phyloP scores from a whole-genome alignment of 768 basidiomycete species.

The Infundibulicybe gibba region DNA sequence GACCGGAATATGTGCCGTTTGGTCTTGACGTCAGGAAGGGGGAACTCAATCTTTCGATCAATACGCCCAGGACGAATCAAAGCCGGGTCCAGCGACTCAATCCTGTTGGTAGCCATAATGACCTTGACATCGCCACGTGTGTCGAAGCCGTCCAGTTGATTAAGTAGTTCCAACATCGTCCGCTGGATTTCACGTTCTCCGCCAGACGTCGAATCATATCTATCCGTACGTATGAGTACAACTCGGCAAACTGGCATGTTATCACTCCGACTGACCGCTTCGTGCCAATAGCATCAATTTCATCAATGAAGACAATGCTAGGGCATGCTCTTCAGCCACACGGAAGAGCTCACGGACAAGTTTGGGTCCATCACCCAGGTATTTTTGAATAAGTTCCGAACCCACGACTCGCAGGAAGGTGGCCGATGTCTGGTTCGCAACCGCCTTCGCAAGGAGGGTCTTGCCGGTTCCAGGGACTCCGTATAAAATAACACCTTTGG shows the following conservation, averaged over 20 bases:
- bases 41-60: slow-evolving; percentile 98
- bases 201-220: slow-evolving; percentile 97
- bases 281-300: slow-evolving; percentile 97
- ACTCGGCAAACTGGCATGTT: background rate
- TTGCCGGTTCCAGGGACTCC: slow-evolving; percentile 99
- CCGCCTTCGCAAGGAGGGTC: slow-evolving; percentile 95
- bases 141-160: slow-evolving; percentile 99
- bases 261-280: slow-evolving; percentile 64
- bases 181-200: slow-evolving; percentile 99
- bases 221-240: slow-evolving; percentile 21
- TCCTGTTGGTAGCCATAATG: slow-evolving; percentile 99
- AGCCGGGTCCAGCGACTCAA: slow-evolving; percentile 96
- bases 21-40: slow-evolving; percentile 95
- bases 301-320: slow-evolving; percentile 99
- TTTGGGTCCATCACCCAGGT: slow-evolving; percentile 98
- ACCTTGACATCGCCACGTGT: slow-evolving; percentile 99
- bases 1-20: slow-evolving; percentile 98
- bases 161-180: slow-evolving; percentile 97
- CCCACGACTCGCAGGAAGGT: slow-evolving; percentile 98
- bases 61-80: slow-evolving; percentile 98
- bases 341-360: slow-evolving; percentile 96
- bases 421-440: slow-evolving; percentile 97
- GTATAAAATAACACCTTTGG: slow-evolving; percentile 98
- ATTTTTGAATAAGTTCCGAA: slow-evolving; percentile 98
- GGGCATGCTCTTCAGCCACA: slow-evolving; percentile 98